A percentile compares a stretch with the other conserved stretches of the same genome.
phyloP scores from a whole-genome alignment of 306 rosid genomes.

The Hippophae gyantsensis region DNA sequence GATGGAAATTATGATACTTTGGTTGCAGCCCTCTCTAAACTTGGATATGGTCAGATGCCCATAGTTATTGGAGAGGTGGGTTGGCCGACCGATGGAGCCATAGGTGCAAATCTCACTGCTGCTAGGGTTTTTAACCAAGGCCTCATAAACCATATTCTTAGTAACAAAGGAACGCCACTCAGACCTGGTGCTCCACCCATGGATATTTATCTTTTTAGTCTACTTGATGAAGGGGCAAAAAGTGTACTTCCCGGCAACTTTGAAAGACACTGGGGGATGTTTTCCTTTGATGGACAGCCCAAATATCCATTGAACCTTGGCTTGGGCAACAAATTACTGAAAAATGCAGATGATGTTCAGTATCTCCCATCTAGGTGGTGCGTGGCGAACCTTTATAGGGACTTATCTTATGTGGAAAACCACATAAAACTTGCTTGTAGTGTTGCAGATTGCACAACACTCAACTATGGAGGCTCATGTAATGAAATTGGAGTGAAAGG shows the following conservation, averaged over 20 bases:
- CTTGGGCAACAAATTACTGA: constrained; percentile 50
- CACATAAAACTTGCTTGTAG: constrained; percentile 72
- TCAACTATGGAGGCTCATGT: constrained; percentile 80
- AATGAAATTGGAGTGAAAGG: constrained; percentile 80
- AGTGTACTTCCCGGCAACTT: constrained; percentile 79
- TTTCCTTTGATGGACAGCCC: constrained; percentile 87
- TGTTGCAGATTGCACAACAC: constrained; percentile 88
- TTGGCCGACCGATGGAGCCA: constrained; percentile 92
- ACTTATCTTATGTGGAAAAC: constrained; percentile 46
- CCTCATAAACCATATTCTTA: constrained; percentile 50
- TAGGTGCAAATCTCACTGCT: constrained; percentile 73
- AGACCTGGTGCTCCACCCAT: constrained; percentile 63
- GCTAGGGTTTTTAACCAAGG: constrained; percentile 88
- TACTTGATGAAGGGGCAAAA: constrained; percentile 81
- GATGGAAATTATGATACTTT: constrained; percentile 92
- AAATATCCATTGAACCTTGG: constrained; percentile 76
- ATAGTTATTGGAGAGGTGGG: constrained; percentile 81
- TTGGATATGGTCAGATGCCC: constrained; percentile 91
- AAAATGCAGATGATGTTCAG: constrained; percentile 65
- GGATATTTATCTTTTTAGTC: constrained; percentile 72
- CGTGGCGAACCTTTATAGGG: constrained; percentile 60
- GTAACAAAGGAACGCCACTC: constrained; percentile 77
- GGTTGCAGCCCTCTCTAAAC: constrained; percentile 68
- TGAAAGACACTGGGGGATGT: constrained; percentile 96
- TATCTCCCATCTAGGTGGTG: constrained; percentile 96